A percentile compares a stretch with the other conserved stretches of the same genome.
Conservation (phyloP, 805 yeast genomes). For the Hanseniaspora singularis region DNA sequence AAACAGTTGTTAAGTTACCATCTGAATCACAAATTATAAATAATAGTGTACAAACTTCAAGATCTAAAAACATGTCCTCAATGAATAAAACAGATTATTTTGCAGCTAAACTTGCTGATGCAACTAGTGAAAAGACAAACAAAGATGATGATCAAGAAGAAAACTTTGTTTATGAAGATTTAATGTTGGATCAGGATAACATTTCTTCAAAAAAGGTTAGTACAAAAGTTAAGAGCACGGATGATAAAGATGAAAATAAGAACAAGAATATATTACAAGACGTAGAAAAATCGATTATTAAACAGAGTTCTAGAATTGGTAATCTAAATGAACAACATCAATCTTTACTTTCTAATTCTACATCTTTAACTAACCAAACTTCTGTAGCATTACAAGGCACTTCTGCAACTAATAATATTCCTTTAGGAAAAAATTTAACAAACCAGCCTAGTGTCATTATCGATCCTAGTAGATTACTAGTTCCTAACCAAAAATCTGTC, state of each 20-base stretch:
- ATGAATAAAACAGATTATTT: constrained; percentile 66
- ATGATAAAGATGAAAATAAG: constrained; percentile 14
- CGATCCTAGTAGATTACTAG: constrained; percentile 12
- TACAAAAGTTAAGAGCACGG: constrained; percentile 13
- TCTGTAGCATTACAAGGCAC: neutral
- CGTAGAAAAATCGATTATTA: constrained; percentile 13
- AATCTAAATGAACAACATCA: neutral
- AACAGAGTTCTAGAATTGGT: neutral
- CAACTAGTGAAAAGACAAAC: constrained; percentile 54
- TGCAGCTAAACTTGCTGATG: constrained; percentile 89
- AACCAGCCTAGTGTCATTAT: constrained; percentile 15
- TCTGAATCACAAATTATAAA: constrained; percentile 14
- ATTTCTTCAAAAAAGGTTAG: neutral
- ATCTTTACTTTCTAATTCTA: neutral
- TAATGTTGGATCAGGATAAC: constrained; percentile 25
- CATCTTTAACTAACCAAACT: neutral
- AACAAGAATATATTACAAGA: neutral
- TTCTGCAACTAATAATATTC: constrained; percentile 1
- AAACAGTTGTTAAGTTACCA: constrained; percentile 1
- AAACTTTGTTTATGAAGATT: constrained; percentile 78
- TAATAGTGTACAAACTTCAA: constrained; percentile 8
- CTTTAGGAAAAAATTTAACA: constrained; percentile 7
- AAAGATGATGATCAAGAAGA: constrained; percentile 84
- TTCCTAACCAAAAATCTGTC: constrained; percentile 8
- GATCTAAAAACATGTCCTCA: constrained; percentile 14